Conservation (phyloP, 2,329 filamentous ascomycete species). For the Arthrobotrys entomopaga region DNA sequence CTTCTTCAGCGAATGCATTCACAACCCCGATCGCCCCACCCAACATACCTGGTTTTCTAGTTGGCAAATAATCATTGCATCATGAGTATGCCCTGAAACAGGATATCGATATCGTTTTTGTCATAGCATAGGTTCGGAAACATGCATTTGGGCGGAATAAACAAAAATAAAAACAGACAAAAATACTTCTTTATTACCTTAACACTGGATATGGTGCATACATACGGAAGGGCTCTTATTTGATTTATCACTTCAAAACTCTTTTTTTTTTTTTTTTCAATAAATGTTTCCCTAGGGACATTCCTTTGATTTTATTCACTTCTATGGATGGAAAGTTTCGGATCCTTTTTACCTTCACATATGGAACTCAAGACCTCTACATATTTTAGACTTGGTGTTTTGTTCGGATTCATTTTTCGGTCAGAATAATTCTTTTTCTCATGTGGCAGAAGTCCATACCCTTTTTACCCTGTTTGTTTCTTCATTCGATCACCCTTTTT, state of each 20-base stretch:
- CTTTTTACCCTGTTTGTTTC: conserved; percentile 2
- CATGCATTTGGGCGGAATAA: conserved; percentile 36
- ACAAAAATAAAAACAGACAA: conserved; percentile 10
- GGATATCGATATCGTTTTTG: neutral
- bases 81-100: conserved; percentile 2
- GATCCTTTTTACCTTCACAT: conserved; percentile 15
- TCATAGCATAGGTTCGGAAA: conserved; percentile 24
- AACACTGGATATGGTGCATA: conserved; percentile 11
- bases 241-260: neutral
- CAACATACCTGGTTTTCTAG: conserved; percentile 49
- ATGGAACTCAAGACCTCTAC: conserved; percentile 37
- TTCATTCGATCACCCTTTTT: conserved; percentile 24
- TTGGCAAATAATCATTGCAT: conserved; percentile 37
- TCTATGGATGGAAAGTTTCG: conserved; percentile 13
- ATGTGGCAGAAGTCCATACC: conserved; percentile 12
- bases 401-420: conserved; percentile 31
- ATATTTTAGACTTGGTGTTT: conserved; percentile 54
- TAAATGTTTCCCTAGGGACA: conserved; percentile 23
- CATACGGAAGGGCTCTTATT: conserved; percentile 13
- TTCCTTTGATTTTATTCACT: conserved; percentile 21
- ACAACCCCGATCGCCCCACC: conserved; percentile 47
- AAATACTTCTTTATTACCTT: conserved; percentile 1
- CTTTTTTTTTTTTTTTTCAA: neutral
- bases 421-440: conserved; percentile 24
- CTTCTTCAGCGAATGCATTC: conserved; percentile 42